These are phyloP conservation scores for Phellinidium pouzarii DNA, from an alignment of 1,284 basidiomycete species.

Conservation along the genomic window DNA sequence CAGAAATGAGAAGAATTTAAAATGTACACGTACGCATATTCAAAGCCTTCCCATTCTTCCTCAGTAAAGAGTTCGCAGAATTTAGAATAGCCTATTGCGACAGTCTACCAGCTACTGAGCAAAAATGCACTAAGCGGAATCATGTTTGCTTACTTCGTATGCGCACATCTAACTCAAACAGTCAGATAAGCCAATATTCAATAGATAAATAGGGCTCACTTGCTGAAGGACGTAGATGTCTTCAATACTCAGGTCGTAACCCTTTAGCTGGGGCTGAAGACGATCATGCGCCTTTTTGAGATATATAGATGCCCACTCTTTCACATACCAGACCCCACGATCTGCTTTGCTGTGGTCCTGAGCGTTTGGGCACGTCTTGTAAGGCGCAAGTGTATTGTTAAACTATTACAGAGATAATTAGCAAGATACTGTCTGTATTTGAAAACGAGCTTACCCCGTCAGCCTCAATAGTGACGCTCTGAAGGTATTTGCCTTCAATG, in stretches of 20 bases:
- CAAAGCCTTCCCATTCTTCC: conserved; percentile 86
- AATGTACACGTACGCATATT: conserved; percentile 57
- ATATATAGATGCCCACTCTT: conserved; percentile 65
- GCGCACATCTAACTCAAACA: conserved; percentile 50
- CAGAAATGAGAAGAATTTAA: background rate
- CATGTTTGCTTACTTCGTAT: conserved; percentile 59
- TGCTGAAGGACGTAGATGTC: conserved; percentile 74
- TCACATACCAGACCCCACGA: conserved; percentile 50
- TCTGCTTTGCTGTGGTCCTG: conserved; percentile 40
- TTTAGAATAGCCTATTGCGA: conserved; percentile 82
- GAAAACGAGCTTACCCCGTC: conserved; percentile 38
- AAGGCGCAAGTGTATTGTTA: conserved; percentile 77
- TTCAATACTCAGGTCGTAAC: conserved; percentile 61
- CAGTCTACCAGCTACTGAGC: conserved; percentile 51
- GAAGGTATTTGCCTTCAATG: conserved; percentile 68
- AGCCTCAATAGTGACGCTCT: conserved; percentile 75
- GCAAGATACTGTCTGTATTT: background rate
- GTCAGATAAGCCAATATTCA: background rate
- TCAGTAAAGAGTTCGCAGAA: conserved; percentile 88
- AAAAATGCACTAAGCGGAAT: background rate
- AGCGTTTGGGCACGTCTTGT: conserved; percentile 67
- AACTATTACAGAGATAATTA: conserved; percentile 35
- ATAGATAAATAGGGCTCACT: conserved; percentile 7
- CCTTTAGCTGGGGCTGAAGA: conserved; percentile 52
- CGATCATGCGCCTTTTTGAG: conserved; percentile 59